Percentiles rank a stretch among this genome's conserved stretches.
Evolutionary conservation across 306 rosid species (phyloP).

Genomic region (Quercus gilva): DNA sequence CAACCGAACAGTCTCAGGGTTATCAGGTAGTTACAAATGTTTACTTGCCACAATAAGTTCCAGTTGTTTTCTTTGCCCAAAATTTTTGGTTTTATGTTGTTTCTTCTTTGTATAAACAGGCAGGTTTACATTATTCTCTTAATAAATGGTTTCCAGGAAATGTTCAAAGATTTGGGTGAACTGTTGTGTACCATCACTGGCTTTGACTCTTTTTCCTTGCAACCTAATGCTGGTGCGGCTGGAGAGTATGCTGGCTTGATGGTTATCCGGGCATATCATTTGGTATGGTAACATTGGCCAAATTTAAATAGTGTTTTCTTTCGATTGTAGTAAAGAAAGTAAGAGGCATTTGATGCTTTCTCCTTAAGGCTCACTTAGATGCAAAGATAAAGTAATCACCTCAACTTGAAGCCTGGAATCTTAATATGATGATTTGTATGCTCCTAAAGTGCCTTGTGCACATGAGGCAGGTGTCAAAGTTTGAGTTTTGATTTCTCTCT

Average conservation of each 20-base stretch:
- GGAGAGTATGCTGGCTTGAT: slow-evolving; percentile 99
- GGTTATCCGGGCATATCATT: slow-evolving; percentile 98
- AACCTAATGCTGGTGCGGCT: slow-evolving; percentile 99
- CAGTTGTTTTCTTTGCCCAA: slow-evolving; percentile 8
- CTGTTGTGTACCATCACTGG: slow-evolving; percentile 84
- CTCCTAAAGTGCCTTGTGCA: not conserved
- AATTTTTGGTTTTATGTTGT: slow-evolving; percentile 18
- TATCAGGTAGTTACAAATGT: slow-evolving; percentile 66
- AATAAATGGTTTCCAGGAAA: slow-evolving; percentile 62
- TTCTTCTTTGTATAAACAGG: slow-evolving; percentile 31
- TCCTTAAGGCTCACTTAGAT: not conserved
- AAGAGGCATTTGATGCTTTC: not conserved
- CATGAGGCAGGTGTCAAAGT: not conserved
- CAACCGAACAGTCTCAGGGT: slow-evolving; percentile 80
- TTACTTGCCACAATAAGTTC: not conserved
- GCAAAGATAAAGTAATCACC: not conserved
- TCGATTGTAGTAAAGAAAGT: not conserved
- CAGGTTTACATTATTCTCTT: slow-evolving; percentile 6
- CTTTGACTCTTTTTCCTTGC: slow-evolving; percentile 97
- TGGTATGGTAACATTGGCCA: slow-evolving; percentile 44
- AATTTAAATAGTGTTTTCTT: slow-evolving; percentile 1
- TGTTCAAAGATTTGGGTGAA: slow-evolving; percentile 87
- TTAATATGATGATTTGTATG: not conserved
- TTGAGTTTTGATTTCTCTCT: not conserved
- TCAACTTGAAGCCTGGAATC: not conserved